Conservation (phyloP, 495 filamentous ascomycete genomes). For the Penicillium turbatum region DNA sequence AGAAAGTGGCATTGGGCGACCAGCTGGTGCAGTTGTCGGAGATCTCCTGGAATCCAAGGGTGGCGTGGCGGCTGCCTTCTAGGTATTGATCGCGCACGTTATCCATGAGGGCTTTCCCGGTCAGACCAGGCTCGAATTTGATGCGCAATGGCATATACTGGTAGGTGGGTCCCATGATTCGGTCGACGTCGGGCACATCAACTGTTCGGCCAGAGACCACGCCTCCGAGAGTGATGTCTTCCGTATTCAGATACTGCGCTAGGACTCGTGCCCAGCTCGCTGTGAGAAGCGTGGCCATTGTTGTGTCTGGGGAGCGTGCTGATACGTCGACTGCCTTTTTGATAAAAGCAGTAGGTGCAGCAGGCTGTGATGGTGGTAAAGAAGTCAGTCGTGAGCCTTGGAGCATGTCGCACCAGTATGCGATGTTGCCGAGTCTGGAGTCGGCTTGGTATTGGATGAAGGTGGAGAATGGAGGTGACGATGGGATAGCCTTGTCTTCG, state of each 20-base stretch:
- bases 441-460: conserved; percentile 20
- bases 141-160: conserved; percentile 29
- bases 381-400: conserved; percentile 43
- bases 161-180: conserved; percentile 37
- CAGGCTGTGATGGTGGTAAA: conserved; percentile 31
- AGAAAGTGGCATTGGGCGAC: conserved; percentile 13
- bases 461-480: conserved; percentile 38
- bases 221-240: conserved; percentile 56
- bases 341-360: conserved; percentile 29
- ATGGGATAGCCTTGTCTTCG: neutral
- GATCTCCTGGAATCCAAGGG: conserved; percentile 22
- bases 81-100: conserved; percentile 18
- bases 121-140: conserved; percentile 21
- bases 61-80: conserved; percentile 18
- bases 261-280: conserved; percentile 57
- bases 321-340: conserved; percentile 27
- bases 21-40: conserved; percentile 20
- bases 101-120: conserved; percentile 22
- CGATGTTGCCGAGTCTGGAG: conserved; percentile 10
- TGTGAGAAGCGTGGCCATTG: conserved; percentile 50
- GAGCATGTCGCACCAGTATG: conserved; percentile 50
- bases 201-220: conserved; percentile 46
- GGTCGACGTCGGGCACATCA: conserved; percentile 36
- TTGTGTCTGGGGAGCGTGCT: conserved; percentile 35
- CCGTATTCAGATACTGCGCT: conserved; percentile 37